These are phyloP conservation scores for grape (Vitis vinifera) DNA, from an alignment of 164 flowering plant genomes.

Conservation along the genomic window ASM3070453v1 NC_081817.1:26838501-26839000, in stretches of 20 bases:
- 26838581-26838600: conserved; percentile 16
- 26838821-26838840: conserved; percentile 14
- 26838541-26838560: conserved; percentile 15
- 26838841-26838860: conserved; percentile 31
- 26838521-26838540: conserved; percentile 30
- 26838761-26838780: neutral
- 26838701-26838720: conserved; percentile 33
- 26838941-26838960: conserved; percentile 18
- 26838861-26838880: conserved; percentile 13
- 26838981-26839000: too few relatives aligned
- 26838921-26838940: conserved; percentile 41
- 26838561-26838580: neutral
- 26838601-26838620: conserved; percentile 26
- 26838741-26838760: conserved; percentile 19
- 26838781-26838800: neutral
- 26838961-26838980: too few relatives aligned
- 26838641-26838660: conserved; percentile 15
- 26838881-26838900: conserved; percentile 19
- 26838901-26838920: conserved; percentile 30
- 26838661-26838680: conserved; percentile 18
- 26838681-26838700: conserved; percentile 30
- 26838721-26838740: conserved; percentile 8
- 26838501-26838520: conserved; percentile 17
- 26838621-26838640: conserved; percentile 29
- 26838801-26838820: conserved; percentile 17